A percentile compares a stretch with the other conserved stretches of the same genome.
Conservation (phyloP, 345 rosid genomes). For the Gossypium ekmanianum region DNA sequence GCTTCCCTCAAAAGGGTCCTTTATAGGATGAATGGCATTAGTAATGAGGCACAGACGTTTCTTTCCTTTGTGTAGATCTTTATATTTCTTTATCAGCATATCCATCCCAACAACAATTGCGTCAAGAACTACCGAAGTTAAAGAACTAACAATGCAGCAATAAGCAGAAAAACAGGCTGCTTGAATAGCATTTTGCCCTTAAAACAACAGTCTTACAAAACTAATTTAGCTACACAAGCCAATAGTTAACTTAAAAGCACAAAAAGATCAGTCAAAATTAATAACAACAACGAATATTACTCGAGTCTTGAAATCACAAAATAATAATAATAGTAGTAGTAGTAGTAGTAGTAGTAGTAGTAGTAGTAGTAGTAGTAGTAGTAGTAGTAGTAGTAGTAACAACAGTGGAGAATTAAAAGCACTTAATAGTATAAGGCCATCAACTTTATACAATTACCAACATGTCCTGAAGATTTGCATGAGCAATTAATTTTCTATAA, state of each 20-base stretch:
- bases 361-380: background rate
- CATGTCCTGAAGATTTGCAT: background rate
- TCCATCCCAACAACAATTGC: slow-evolving; percentile 93
- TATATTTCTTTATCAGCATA: slow-evolving; percentile 78
- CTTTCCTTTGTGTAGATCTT: slow-evolving; percentile 58
- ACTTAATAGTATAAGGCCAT: background rate
- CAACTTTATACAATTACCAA: background rate
- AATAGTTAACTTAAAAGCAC: background rate
- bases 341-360: too few relatives aligned
- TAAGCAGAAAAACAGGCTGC: background rate
- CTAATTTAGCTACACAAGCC: background rate
- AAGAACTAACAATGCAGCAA: slow-evolving; percentile 29
- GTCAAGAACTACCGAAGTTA: slow-evolving; percentile 79
- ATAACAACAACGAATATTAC: background rate
- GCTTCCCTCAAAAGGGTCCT: slow-evolving; percentile 70
- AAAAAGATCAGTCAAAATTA: slow-evolving; percentile 4
- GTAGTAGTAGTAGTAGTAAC: too few relatives aligned
- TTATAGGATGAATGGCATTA: slow-evolving; percentile 62
- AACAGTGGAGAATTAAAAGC: too few relatives aligned
- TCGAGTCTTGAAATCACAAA: background rate
- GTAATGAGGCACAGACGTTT: slow-evolving; percentile 80
- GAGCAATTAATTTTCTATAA: slow-evolving; percentile 3
- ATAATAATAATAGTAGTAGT: background rate
- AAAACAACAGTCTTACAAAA: background rate
- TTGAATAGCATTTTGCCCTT: too few relatives aligned